Base-by-base conservation (phyloP, 352 stramenopile genomes). In the Phytophthora lateralis region DNA sequence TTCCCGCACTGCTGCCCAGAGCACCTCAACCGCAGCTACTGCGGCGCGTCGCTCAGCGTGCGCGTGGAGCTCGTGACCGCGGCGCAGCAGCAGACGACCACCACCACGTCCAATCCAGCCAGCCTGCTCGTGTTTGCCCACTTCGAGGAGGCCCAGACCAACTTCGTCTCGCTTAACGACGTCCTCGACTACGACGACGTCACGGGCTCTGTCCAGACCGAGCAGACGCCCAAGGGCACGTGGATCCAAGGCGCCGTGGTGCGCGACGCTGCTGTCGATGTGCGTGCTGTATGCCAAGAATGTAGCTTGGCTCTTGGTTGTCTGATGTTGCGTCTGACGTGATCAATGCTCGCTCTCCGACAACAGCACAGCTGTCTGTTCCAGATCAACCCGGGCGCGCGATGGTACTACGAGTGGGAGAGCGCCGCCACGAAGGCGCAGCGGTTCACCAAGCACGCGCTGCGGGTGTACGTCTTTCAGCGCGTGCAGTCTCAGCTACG, bases 401-500 rank as follows among this genome's bases (percentile, higher is more conserved):
- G 77, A 15, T 90, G 81, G 81, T 90, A 89, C 60, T 90, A 90
- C 64, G 70, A 88, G 30, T 90, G 81, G 79, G 81, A 86, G 41
- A 89, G 77, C 48, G 81, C 66, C 1, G 76, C 77, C 37, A 90
- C 69, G 14, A 89, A 88, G 55, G 73, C 73, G 2, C 79, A 88
- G 46, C 73, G 81, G 9, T 84, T 87, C 55, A 88, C 70, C 14
- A 79, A 83, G 55, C 81, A 89, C 56, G 73, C 84, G 27, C 69
- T 90, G 24, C 65, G 72, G 2, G 73, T 77, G 29, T 90, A 89
- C 52, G 67, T 88, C 2, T 75, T 89, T 38, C 55, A 84, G 63
- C 63, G 54, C 2, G 20, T 55, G 3, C 47, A 65, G 43, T 45
- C 55, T 0, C 51, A 73, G 29, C 53, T 90, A 11, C 80, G 69